Base-by-base conservation (phyloP, 2,329 filamentous ascomycete species). In the Aspergillus brasiliensis region DNA sequence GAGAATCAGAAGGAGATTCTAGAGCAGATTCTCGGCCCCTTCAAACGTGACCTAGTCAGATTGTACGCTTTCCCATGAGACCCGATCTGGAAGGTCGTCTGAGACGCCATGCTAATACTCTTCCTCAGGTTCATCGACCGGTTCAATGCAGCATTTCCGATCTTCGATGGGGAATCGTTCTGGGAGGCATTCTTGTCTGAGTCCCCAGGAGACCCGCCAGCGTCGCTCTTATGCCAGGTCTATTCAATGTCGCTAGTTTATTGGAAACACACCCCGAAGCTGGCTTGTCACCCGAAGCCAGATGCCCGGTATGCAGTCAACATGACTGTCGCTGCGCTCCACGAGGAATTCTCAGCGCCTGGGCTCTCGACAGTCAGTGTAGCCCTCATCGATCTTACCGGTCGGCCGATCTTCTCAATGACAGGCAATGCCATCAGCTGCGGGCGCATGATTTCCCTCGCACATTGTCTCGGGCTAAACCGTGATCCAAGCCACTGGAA, bases 251-350 rank as follows among this genome's bases (percentile, higher is more conserved):
- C 83, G 0, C 69, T 87, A 3, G 79, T 84, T 3, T 86, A 84
- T 65, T 88, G 86, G 86, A 78, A 79, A 25, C 79, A 80, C 55
- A 81, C 80, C 0, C 76, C 77, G 0, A 71, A 76, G 3, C 68
- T 83, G 3, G 73, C 75, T 4, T 72, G 73, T 5, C 79, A 83
- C 59, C 79, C 81, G 4, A 78, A 82, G 51, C 85, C 86, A 0
- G 85, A 88, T 66, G 78, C 80, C 42, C 81, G 84, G 47, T 88
- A 86, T 68, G 82, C 85, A 8, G 87, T 87, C 80, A 88, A 88
- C 59, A 79, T 86, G 59, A 85, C 85, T 6, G 84, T 82, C 19
- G 84, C 84, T 55, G 84, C 85, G 1, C 76, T 87, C 3, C 85
- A 86, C 62, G 85, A 88, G 59, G 81, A 87, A 6, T 81, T 85